Evolutionary conservation across 1,139 yeast genomes (phyloP).

Genomic region (Arxiozyma bovina): DNA sequence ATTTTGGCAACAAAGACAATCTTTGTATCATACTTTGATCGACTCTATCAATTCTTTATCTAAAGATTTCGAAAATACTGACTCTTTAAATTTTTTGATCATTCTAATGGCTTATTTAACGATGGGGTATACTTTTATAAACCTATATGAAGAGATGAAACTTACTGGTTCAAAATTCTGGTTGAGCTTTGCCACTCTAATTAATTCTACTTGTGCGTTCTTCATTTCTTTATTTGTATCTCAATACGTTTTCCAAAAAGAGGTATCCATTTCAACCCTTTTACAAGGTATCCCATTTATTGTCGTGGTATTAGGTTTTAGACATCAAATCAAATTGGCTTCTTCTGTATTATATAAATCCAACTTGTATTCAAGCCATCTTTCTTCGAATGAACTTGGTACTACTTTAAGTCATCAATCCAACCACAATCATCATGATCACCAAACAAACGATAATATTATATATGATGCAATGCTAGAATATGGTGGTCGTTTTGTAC

Average conservation of each 20-base stretch:
- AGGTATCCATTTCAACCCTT: slow-evolving; percentile 64
- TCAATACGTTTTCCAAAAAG: slow-evolving; percentile 38
- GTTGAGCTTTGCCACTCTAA: slow-evolving; percentile 75
- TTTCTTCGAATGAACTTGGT: slow-evolving; percentile 16
- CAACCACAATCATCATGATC: slow-evolving; percentile 8
- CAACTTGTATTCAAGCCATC: slow-evolving; percentile 1
- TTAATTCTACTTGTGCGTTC: slow-evolving; percentile 80
- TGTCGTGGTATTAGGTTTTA: slow-evolving; percentile 89
- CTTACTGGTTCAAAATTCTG: slow-evolving; percentile 78
- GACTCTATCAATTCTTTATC: background rate
- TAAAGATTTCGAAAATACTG: slow-evolving; percentile 42
- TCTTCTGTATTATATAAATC: slow-evolving; percentile 35
- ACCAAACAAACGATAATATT: slow-evolving; percentile 27
- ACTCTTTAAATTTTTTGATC: slow-evolving; percentile 74
- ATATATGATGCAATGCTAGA: slow-evolving; percentile 52
- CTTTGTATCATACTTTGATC: background rate
- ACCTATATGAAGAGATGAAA: slow-evolving; percentile 69
- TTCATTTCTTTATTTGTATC: slow-evolving; percentile 72
- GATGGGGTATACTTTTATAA: slow-evolving; percentile 78
- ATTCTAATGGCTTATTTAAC: slow-evolving; percentile 79
- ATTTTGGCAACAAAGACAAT: background rate
- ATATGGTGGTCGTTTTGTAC: slow-evolving; percentile 61
- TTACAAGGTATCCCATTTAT: slow-evolving; percentile 92
- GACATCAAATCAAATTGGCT: slow-evolving; percentile 74
- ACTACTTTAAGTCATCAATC: slow-evolving; percentile 29